A percentile compares a stretch with the other conserved stretches of the same genome.
These are phyloP conservation scores for Brassica cretica DNA, from an alignment of 345 rosid genomes.

Conservation along the genomic window DNA sequence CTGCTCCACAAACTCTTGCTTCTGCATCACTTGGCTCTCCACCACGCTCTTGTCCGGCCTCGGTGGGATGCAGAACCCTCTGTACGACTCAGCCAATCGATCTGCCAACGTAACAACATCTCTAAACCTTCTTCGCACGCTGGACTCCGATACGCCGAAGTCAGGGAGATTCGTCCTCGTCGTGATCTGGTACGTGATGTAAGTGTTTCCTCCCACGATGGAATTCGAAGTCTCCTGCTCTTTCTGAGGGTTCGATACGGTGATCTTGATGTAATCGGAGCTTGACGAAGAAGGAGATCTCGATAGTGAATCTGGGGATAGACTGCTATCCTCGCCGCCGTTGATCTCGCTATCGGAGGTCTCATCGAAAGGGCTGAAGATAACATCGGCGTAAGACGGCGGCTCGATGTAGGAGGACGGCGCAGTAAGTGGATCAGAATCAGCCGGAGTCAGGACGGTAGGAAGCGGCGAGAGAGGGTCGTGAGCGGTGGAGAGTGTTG, in stretches of 20 bases:
- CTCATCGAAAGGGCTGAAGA: conserved; percentile 81
- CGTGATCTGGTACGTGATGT: conserved; percentile 70
- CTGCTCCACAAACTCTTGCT: conserved; percentile 55
- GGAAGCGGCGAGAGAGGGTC: conserved; percentile 61
- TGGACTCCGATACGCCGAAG: conserved; percentile 62
- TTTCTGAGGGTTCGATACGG: conserved; percentile 84
- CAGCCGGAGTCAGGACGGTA: conserved; percentile 48
- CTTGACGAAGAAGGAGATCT: conserved; percentile 59
- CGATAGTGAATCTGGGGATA: conserved; percentile 47
- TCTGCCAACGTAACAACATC: conserved; percentile 84
- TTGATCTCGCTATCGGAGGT: conserved; percentile 54
- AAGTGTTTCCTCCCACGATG: conserved; percentile 72
- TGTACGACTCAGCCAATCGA: conserved; percentile 74
- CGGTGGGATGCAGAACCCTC: conserved; percentile 86
- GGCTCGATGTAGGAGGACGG: conserved; percentile 74
- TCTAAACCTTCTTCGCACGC: conserved; percentile 77
- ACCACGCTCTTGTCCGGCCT: conserved; percentile 94
- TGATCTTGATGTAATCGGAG: conserved; percentile 66
- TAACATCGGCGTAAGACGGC: conserved; percentile 81
- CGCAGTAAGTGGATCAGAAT: conserved; percentile 76
- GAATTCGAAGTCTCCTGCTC: conserved; percentile 78
- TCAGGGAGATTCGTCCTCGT: conserved; percentile 79
- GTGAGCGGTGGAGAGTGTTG: conserved; percentile 53
- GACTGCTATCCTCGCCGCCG: conserved; percentile 54
- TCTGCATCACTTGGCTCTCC: conserved; percentile 84